Evolutionary conservation across 1,284 basidiomycete species (phyloP).

Genomic region (Neotropicomus parvogracilis): DNA sequence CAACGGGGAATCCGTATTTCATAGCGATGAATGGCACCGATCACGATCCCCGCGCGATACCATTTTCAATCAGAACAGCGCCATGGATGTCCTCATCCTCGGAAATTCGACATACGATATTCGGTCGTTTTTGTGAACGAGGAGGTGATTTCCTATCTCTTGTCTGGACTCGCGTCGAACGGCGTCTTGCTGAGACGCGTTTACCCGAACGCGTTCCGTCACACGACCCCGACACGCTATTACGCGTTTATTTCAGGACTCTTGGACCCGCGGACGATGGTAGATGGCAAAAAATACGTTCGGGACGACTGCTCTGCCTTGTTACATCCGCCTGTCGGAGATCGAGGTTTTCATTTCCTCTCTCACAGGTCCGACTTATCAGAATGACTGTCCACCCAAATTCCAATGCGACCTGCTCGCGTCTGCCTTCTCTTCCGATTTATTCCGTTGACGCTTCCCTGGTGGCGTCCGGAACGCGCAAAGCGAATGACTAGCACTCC

Average conservation of each 20-base stretch:
- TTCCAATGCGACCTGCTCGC: slow-evolving; percentile 1
- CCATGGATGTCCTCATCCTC: slow-evolving; percentile 19
- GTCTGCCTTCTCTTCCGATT: slow-evolving; percentile 4
- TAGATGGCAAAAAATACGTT: background rate
- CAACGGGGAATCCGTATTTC: slow-evolving; percentile 9
- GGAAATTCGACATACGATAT: slow-evolving; percentile 22
- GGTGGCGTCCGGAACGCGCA: slow-evolving; percentile 7
- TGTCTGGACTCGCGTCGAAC: background rate
- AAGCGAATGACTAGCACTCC: slow-evolving; percentile 6
- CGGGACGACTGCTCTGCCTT: background rate
- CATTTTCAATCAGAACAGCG: background rate
- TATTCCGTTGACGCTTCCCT: slow-evolving; percentile 2
- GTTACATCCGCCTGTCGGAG: slow-evolving; percentile 11
- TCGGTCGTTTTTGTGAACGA: slow-evolving; percentile 12
- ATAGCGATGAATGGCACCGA: background rate
- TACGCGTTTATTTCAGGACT: background rate
- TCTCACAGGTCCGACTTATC: slow-evolving; percentile 12
- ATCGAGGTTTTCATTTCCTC: slow-evolving; percentile 7
- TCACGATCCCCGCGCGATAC: slow-evolving; percentile 8
- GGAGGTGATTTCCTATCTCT: background rate
- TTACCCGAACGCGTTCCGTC: background rate
- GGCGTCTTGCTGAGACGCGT: slow-evolving; percentile 1
- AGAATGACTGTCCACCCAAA: slow-evolving; percentile 4
- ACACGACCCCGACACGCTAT: background rate
- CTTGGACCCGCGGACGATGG: background rate